phyloP scores from a whole-genome alignment of 495 filamentous ascomycete species.

The Mytilinidion resinicola region DNA sequence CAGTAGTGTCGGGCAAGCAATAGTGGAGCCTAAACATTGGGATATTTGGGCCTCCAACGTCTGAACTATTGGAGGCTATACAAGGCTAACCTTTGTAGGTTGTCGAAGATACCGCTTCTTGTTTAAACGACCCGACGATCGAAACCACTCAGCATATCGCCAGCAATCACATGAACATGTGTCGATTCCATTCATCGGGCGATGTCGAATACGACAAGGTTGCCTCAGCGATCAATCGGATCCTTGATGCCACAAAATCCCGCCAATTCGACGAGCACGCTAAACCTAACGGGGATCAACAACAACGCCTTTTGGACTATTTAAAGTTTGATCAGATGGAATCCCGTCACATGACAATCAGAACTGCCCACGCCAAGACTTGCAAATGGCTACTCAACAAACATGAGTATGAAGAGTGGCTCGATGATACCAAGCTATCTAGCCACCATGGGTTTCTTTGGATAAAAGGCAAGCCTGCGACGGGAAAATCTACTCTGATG shows the following conservation, averaged over 20 bases:
- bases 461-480: conserved; percentile 30
- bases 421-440: conserved; percentile 4
- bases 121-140: conserved; percentile 14
- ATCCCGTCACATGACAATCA: conserved; percentile 36
- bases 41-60: no score
- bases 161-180: conserved; percentile 39
- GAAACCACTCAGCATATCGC: conserved; percentile 32
- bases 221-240: conserved; percentile 15
- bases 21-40: no score
- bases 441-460: conserved; percentile 23
- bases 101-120: conserved; percentile 19
- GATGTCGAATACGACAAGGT: conserved; percentile 34
- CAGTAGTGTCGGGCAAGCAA: no score
- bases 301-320: conserved; percentile 9
- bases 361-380: conserved; percentile 33
- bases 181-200: conserved; percentile 32
- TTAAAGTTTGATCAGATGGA: conserved; percentile 26
- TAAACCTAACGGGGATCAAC: conserved; percentile 1
- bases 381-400: conserved; percentile 26
- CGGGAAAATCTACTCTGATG: conserved; percentile 30
- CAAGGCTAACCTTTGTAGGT: no score
- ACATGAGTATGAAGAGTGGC: conserved; percentile 17
- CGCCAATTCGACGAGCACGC: not conserved
- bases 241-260: not conserved
- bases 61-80: no score